phyloP scores from a whole-genome alignment of 2,329 filamentous ascomycete genomes.

The Rhynchosporium secalis region DNA sequence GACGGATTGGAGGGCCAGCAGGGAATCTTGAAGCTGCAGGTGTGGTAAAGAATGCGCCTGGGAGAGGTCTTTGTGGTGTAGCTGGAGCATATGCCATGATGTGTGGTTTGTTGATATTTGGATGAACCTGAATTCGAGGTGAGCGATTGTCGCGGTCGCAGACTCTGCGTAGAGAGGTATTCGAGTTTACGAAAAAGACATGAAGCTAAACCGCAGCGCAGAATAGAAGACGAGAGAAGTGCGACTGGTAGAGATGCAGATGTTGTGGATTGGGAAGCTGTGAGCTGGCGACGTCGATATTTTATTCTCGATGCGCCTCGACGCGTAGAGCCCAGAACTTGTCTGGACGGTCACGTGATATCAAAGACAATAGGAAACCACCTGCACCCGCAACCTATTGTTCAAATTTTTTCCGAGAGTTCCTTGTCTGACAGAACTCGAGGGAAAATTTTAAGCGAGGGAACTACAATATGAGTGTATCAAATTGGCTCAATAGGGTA shows the following conservation, averaged over 20 bases:
- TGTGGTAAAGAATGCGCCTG: conserved; percentile 75
- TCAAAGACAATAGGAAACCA: conserved; percentile 1
- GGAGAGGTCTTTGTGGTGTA: conserved; percentile 71
- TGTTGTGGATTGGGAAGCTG: conserved; percentile 15
- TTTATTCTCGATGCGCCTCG: conserved; percentile 17
- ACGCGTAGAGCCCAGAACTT: conserved; percentile 4
- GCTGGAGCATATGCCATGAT: conserved; percentile 21
- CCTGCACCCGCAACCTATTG: no score
- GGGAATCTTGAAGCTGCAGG: conserved; percentile 59
- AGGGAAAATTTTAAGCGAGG: no score
- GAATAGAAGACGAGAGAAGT: not conserved
- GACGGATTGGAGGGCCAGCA: conserved; percentile 47
- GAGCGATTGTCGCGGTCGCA: conserved; percentile 16
- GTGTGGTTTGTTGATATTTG: conserved; percentile 9
- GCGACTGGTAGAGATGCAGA: conserved; percentile 7
- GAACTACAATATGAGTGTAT: no score
- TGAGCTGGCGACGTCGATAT: not conserved
- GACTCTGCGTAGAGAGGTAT: conserved; percentile 14
- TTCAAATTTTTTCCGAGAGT: no score
- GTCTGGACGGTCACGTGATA: not conserved
- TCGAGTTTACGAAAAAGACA: conserved; percentile 20
- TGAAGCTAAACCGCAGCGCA: conserved; percentile 12
- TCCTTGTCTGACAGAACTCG: no score
- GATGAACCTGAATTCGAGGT: conserved; percentile 4
- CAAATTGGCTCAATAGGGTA: no score